Evolutionary conservation across 75 land plant genomes (phyloP).

Genomic region (Pinus taeda): DNA sequence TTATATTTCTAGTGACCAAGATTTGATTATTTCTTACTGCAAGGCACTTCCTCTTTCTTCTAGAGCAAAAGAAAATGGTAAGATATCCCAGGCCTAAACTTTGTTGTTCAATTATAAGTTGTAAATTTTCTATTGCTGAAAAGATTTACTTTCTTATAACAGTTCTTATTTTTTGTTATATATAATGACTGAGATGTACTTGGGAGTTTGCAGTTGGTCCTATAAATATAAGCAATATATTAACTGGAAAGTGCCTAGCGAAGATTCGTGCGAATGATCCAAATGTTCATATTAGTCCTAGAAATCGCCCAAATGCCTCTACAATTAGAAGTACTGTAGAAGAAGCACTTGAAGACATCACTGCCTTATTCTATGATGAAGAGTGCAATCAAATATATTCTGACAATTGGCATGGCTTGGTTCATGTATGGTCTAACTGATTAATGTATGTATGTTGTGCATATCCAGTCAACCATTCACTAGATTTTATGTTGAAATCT

Average conservation of each 20-base stretch:
- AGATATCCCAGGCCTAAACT: background rate
- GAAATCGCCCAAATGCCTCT: slow-evolving; percentile 31
- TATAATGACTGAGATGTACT: background rate
- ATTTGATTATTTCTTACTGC: slow-evolving; percentile 95
- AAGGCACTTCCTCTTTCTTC: slow-evolving; percentile 80
- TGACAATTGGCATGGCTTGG: slow-evolving; percentile 52
- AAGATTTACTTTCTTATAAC: background rate
- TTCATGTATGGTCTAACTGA: slow-evolving; percentile 65
- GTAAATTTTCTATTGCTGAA: background rate
- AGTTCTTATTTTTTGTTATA: background rate
- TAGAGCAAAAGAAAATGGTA: slow-evolving; percentile 61
- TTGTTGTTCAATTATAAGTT: background rate
- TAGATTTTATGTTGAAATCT: too few species aligned
- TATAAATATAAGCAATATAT: slow-evolving; percentile 92
- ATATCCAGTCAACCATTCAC: background rate
- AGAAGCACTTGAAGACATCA: slow-evolving; percentile 67
- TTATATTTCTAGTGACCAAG: slow-evolving; percentile 95
- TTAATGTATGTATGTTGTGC: background rate
- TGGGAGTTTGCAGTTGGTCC: slow-evolving; percentile 71
- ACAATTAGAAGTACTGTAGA: slow-evolving; percentile 44
- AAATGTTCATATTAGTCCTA: slow-evolving; percentile 36
- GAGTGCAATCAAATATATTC: slow-evolving; percentile 69
- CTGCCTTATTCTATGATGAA: slow-evolving; percentile 68
- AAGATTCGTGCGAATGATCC: slow-evolving; percentile 61
- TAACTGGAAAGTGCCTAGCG: slow-evolving; percentile 98